A percentile compares a stretch with the other conserved stretches of the same genome.
phyloP scores from a whole-genome alignment of 352 stramenopile genomes.

The Phytophthora lateralis region DNA sequence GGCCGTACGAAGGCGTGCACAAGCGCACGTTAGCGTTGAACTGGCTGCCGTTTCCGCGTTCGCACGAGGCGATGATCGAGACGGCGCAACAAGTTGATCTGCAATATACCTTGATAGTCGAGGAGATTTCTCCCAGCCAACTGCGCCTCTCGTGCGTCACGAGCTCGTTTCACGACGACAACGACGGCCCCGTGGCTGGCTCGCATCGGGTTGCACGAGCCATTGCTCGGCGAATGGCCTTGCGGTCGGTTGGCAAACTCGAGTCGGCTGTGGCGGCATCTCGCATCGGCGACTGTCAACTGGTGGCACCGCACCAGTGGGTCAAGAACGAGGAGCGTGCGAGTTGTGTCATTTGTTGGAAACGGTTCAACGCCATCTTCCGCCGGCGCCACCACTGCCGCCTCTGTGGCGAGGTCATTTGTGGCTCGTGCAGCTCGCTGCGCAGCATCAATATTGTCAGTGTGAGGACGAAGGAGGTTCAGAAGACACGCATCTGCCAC shows the following conservation, averaged over 20 bases:
- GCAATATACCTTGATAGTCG: conserved; percentile 70
- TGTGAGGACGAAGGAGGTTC: conserved; percentile 38
- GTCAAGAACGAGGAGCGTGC: conserved; percentile 65
- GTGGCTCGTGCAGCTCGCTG: conserved; percentile 54
- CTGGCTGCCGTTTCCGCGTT: conserved; percentile 58
- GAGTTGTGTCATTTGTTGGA: conserved; percentile 69
- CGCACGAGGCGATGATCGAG: conserved; percentile 34
- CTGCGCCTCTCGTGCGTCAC: conserved; percentile 64
- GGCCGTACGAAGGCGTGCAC: conserved; percentile 52
- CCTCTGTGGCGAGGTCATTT: conserved; percentile 70
- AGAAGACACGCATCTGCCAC: conserved; percentile 74
- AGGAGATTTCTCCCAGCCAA: conserved; percentile 54
- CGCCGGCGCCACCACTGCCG: conserved; percentile 69
- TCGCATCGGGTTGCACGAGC: conserved; percentile 38
- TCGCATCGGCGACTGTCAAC: conserved; percentile 47
- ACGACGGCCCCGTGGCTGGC: conserved; percentile 29
- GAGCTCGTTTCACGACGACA: conserved; percentile 58
- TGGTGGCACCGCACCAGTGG: conserved; percentile 60
- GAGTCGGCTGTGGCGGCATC: conserved; percentile 54
- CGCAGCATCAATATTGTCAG: conserved; percentile 44
- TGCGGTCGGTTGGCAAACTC: conserved; percentile 52
- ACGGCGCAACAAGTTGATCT: conserved; percentile 44
- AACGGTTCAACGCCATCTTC: conserved; percentile 62
- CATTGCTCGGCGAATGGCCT: conserved; percentile 53
- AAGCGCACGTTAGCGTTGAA: conserved; percentile 65